Evolutionary conservation across 495 filamentous ascomycete species (phyloP), one percentile per base, ranked within the genome.

Genomic region (Aspergillus diversus): DNA sequence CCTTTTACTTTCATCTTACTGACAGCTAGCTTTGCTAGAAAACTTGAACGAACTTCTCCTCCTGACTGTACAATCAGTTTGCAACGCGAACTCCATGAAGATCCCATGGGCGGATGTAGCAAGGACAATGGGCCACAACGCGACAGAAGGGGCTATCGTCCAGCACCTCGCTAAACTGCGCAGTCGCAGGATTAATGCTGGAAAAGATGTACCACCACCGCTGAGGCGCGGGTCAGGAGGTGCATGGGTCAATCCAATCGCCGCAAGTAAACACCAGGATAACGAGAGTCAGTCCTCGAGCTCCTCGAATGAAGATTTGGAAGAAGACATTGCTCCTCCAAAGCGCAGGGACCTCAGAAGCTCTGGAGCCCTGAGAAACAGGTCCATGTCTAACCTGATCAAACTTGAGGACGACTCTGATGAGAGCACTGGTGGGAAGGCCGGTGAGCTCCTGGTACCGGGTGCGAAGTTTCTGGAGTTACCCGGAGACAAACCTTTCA

Each of bases 81-180:
- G 79, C 61, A 83, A 80, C 35, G 31, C 47, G 0, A 39, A 67
- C 0, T 63, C 64, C 1, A 49, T 80, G 8, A 78, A 71, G 34
- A 69, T 84, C 3, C 81, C 81, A 0, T 83, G 78, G 79, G 59
- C 66, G 0, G 59, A 71, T 0, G 67, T 81, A 27, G 80, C 74
- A 5, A 56, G 43, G 6, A 65, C 54, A 5, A 78, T 84, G 73
- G 73, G 72, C 1, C 37, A 59, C 0, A 71, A 72, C 27, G 74
- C 76, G 16, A 76, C 72, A 0, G 77, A 78, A 33, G 76, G 81
- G 1, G 78, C 80, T 0, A 79, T 84, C 15, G 67, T 81, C 1
- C 82, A 84, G 61, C 82, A 84, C 47, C 64, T 83, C 2, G 69
- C 78, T 0, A 84, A 84, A 57, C 57, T 83, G 1, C 80, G 80